A percentile compares a stretch with the other conserved stretches of the same genome.
These are phyloP conservation scores for Phlebiopsis gigantea DNA, from an alignment of 768 basidiomycete genomes.

Conservation along the genomic window DNA sequence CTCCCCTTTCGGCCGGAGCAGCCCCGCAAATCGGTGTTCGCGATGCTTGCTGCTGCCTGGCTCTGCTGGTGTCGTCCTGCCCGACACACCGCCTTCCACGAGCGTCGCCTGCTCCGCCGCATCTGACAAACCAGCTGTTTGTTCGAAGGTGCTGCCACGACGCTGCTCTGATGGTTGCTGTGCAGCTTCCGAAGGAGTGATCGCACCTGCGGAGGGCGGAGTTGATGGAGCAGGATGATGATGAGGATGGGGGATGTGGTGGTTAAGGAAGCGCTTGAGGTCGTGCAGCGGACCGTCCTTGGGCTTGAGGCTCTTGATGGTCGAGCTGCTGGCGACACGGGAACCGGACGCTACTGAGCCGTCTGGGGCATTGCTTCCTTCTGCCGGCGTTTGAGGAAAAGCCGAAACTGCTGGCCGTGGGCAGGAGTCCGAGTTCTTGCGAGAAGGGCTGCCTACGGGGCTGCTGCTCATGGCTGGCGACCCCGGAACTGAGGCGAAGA, in stretches of 20 bases:
- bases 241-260: slow-evolving; percentile 61
- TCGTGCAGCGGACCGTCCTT: slow-evolving; percentile 80
- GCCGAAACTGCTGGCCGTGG: not conserved
- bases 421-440: slow-evolving; percentile 9
- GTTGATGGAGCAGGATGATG: slow-evolving; percentile 19
- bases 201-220: slow-evolving; percentile 20
- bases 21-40: slow-evolving; percentile 24
- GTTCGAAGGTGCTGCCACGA: slow-evolving; percentile 32
- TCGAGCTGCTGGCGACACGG: slow-evolving; percentile 3
- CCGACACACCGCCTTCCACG: slow-evolving; percentile 10
- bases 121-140: slow-evolving; percentile 25
- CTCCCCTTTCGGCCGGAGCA: slow-evolving; percentile 32
- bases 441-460: slow-evolving; percentile 9
- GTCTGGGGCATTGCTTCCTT: slow-evolving; percentile 5
- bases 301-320: slow-evolving; percentile 27
- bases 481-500: slow-evolving; percentile 11
- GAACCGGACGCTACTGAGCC: not conserved
- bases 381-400: not conserved
- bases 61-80: slow-evolving; percentile 11
- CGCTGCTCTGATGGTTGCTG: slow-evolving; percentile 31
- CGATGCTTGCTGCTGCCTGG: slow-evolving; percentile 16
- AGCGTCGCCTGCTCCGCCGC: slow-evolving; percentile 22
- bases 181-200: slow-evolving; percentile 29
- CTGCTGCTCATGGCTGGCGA: slow-evolving; percentile 11
- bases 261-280: slow-evolving; percentile 91